phyloP scores from a whole-genome alignment of 2,329 filamentous ascomycete species.

The Fusarium duplospermum region DNA sequence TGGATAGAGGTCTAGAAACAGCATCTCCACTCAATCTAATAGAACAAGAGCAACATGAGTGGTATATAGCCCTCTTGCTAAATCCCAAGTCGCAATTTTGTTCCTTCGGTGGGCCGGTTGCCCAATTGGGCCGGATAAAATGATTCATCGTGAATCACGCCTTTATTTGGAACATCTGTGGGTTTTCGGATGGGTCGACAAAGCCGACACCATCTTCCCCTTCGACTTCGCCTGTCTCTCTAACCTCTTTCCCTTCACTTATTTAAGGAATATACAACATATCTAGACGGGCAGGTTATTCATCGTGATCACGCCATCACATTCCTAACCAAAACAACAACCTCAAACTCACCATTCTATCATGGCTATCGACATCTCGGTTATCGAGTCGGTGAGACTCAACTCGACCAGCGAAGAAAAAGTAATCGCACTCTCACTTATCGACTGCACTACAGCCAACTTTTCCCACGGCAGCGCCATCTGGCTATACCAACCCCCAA shows the following conservation, averaged over 20 bases:
- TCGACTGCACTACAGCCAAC: slow-evolving; percentile 39
- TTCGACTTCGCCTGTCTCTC: background rate
- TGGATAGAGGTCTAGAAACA: background rate
- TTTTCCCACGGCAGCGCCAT: slow-evolving; percentile 38
- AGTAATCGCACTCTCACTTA: slow-evolving; percentile 29
- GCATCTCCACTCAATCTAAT: background rate
- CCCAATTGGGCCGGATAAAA: background rate
- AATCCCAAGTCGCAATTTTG: background rate
- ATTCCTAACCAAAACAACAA: background rate
- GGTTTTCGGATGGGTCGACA: background rate
- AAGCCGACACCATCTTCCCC: background rate
- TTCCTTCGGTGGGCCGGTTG: background rate
- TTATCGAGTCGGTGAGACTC: slow-evolving; percentile 6
- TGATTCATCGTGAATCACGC: background rate
- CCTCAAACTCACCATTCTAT: background rate
- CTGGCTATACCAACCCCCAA: slow-evolving; percentile 36
- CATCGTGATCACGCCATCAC: background rate
- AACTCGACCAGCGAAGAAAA: background rate
- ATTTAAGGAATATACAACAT: background rate
- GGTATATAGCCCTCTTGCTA: background rate
- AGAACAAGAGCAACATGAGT: background rate
- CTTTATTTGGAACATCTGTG: background rate
- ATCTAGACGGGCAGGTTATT: background rate
- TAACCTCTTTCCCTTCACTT: background rate
- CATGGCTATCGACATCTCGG: background rate